Evolutionary conservation across 1,284 basidiomycete genomes (phyloP).

Genomic region (Stygiomarasmius scandens): DNA sequence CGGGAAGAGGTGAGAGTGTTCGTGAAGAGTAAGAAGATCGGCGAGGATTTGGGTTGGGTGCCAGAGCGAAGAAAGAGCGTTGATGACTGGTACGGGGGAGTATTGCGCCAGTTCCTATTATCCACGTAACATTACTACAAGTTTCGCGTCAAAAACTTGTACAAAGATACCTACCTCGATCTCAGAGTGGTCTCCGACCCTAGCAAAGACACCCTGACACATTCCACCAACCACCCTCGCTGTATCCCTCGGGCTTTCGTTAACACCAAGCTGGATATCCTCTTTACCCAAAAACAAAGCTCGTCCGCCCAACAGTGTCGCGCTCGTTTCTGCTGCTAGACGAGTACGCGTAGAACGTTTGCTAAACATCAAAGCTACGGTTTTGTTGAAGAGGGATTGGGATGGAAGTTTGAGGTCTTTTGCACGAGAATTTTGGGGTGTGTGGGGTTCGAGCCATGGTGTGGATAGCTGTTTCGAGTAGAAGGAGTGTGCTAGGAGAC

Average conservation of each 20-base stretch:
- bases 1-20: constrained; percentile 62
- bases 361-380: constrained; percentile 88
- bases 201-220: constrained; percentile 97
- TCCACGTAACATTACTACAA: too few relatives aligned
- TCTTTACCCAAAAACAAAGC: constrained; percentile 89
- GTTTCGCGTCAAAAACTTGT: neutral
- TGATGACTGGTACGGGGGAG: constrained; percentile 92
- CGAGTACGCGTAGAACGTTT: constrained; percentile 95
- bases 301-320: constrained; percentile 81
- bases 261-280: constrained; percentile 97
- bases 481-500: constrained; percentile 63
- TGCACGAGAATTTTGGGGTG: constrained; percentile 23
- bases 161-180: constrained; percentile 70
- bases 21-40: constrained; percentile 89
- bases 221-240: constrained; percentile 90
- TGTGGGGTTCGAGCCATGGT: constrained; percentile 60
- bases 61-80: constrained; percentile 94
- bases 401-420: constrained; percentile 58
- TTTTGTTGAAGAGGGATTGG: constrained; percentile 76
- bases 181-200: constrained; percentile 90
- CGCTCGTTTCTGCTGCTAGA: constrained; percentile 84
- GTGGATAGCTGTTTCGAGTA: constrained; percentile 61
- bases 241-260: constrained; percentile 87
- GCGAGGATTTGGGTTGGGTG: constrained; percentile 97
- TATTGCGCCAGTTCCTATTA: constrained; percentile 83